Percentiles rank a stretch among this genome's conserved stretches.
phyloP scores from a whole-genome alignment of 1,284 basidiomycete genomes.

The Termitomyces sp. region DNA sequence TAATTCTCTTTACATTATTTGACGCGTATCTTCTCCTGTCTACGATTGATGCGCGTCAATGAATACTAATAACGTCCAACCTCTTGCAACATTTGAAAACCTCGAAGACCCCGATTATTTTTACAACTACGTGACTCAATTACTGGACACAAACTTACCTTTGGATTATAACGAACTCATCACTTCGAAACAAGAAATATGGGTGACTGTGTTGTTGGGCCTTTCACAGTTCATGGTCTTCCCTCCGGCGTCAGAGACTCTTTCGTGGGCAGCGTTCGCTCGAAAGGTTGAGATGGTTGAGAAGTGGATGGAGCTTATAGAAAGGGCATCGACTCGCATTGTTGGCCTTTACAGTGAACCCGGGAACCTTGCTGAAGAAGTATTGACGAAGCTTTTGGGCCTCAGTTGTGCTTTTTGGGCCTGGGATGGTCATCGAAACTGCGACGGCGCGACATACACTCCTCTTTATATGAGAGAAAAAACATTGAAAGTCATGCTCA shows the following conservation, averaged over 20 bases:
- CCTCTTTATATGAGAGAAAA: slow-evolving; percentile 27
- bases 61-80: slow-evolving; percentile 11
- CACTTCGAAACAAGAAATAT: slow-evolving; percentile 26
- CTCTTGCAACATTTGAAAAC: slow-evolving; percentile 12
- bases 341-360: slow-evolving; percentile 45
- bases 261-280: slow-evolving; percentile 45
- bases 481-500: slow-evolving; percentile 23
- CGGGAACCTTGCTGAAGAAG: slow-evolving; percentile 38
- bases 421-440: slow-evolving; percentile 45
- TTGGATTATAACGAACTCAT: slow-evolving; percentile 15
- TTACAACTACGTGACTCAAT: slow-evolving; percentile 16
- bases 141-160: slow-evolving; percentile 15
- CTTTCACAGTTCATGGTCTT: slow-evolving; percentile 53
- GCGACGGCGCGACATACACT: slow-evolving; percentile 20
- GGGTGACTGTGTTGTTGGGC: slow-evolving; percentile 41
- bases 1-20: neutral
- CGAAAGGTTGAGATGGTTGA: slow-evolving; percentile 55
- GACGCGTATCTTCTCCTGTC: neutral
- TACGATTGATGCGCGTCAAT: slow-evolving; percentile 9
- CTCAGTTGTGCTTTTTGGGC: slow-evolving; percentile 50
- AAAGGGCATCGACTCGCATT: slow-evolving; percentile 41
- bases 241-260: slow-evolving; percentile 35
- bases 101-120: slow-evolving; percentile 17
- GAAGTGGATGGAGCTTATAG: slow-evolving; percentile 47
- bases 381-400: slow-evolving; percentile 47